Conservation (phyloP, 371 early-diverging fungal genomes). For the Mortierella sp. region DNA sequence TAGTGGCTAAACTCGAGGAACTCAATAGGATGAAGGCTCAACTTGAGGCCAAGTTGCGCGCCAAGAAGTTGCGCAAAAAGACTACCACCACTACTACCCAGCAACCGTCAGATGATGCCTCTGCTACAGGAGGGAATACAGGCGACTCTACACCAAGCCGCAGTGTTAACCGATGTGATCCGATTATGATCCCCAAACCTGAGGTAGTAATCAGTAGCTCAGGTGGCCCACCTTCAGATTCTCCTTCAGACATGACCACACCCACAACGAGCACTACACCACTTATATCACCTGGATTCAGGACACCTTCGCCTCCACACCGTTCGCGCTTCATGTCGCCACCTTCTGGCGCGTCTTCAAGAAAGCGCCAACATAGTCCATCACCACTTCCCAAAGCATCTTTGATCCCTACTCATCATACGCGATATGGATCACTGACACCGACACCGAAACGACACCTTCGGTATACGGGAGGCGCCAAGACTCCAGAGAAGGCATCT, state of each 20-base stretch:
- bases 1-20: slow-evolving; percentile 33
- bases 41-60: slow-evolving; percentile 28
- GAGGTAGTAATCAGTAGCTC: not conserved
- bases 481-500: not conserved
- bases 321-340: slow-evolving; percentile 45
- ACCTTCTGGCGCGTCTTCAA: slow-evolving; percentile 30
- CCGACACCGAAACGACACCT: not conserved
- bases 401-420: not conserved
- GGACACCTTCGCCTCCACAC: slow-evolving; percentile 44
- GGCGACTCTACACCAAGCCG: no score
- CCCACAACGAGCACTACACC: slow-evolving; percentile 21
- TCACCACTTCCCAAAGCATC: slow-evolving; percentile 34
- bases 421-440: not conserved
- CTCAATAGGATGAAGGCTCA: slow-evolving; percentile 23
- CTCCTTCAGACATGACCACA: slow-evolving; percentile 12
- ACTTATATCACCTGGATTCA: slow-evolving; percentile 32
- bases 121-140: not conserved
- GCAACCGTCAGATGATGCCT: not conserved
- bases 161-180: no score
- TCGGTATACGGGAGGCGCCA: not conserved
- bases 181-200: not conserved
- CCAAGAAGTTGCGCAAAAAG: slow-evolving; percentile 9
- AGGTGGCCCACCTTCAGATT: not conserved
- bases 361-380: slow-evolving; percentile 48
- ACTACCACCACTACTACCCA: not conserved